Evolutionary conservation across 345 rosid genomes (phyloP), one percentile per base, ranked within the genome.

Genomic region (Nasturtium officinale): DNA sequence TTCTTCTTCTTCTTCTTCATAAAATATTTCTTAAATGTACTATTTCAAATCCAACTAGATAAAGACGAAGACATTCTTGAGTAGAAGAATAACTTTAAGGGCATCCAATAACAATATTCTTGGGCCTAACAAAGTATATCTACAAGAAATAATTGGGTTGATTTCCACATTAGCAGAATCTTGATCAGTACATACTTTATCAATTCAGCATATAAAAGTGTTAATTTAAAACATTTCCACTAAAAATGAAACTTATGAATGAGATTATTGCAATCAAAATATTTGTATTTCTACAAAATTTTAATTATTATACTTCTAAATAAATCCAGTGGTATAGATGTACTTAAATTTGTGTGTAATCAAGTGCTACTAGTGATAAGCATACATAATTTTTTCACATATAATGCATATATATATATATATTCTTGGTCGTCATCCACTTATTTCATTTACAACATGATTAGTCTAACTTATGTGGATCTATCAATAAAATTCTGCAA

Each of bases 101-200:
- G 70, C 58, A 74, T 75, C 69, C 62, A 75, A 75, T 60, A 75
- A 59, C 21, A 67, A 67, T 75, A 75, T 67, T 75, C 63, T 29
- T 60, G 1, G 48, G 63, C 51, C 74, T 68, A 68, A 61, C 40
- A 37, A 61, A 61, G 70, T 68, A 68, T 61, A 75, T 75, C 32
- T 75, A 1, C 4, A 21, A 9, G 23, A 43, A 75, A 43, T 15
- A 52, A 16, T 68, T n/a, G 37, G 74, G 63, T 67, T 25, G 55
- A 67, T 42, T 29, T 67, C 48, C 57, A 67, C 69, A 38, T 43
- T 1, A 38, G 15, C 1, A 30, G 78, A 67, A 67, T 75, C 69
- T 75, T 58, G 12, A 25, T 9, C 2, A 33, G 4, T 59, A 48
- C 40, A 15, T 37, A 51, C 25, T 51, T 42, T 51, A 67, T 43